These are phyloP conservation scores for Populus pruinosa DNA, from an alignment of 345 rosid species.

Conservation along the genomic window DNA sequence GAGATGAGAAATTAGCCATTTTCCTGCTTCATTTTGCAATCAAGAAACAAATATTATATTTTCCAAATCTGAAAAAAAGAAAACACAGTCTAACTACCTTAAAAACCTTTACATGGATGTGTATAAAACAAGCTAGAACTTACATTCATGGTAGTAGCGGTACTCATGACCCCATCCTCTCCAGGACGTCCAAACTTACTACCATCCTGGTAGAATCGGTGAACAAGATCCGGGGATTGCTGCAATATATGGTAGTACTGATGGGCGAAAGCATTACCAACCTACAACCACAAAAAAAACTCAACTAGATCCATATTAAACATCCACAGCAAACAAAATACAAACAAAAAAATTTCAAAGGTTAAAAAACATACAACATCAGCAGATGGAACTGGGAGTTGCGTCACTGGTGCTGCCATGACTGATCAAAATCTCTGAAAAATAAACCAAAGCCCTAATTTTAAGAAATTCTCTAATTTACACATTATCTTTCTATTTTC, in stretches of 20 bases:
- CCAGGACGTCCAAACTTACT: slow-evolving; percentile 95
- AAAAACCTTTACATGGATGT: too few species aligned
- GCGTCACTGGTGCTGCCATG: slow-evolving; percentile 14
- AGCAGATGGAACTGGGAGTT: slow-evolving; percentile 7
- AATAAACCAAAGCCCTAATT: neutral
- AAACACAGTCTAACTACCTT: neutral
- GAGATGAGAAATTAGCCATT: neutral
- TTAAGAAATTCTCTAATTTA: too few species aligned
- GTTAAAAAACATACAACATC: slow-evolving; percentile 20
- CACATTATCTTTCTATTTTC: too few species aligned
- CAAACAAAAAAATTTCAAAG: neutral
- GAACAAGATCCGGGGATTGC: slow-evolving; percentile 86
- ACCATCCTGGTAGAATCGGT: slow-evolving; percentile 83
- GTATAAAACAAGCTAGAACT: slow-evolving; percentile 13
- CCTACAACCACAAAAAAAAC: slow-evolving; percentile 36
- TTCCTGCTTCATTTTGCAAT: neutral
- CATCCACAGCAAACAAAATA: neutral
- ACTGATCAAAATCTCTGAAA: neutral
- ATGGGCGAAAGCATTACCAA: slow-evolving; percentile 91
- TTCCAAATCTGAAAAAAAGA: neutral
- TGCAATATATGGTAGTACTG: slow-evolving; percentile 87
- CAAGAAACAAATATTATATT: neutral
- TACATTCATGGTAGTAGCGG: slow-evolving; percentile 83
- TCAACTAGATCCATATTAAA: neutral
- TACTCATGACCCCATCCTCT: slow-evolving; percentile 59